Evolutionary conservation across 768 basidiomycete genomes (phyloP).

Genomic region (Boletus subcaerulescens): DNA sequence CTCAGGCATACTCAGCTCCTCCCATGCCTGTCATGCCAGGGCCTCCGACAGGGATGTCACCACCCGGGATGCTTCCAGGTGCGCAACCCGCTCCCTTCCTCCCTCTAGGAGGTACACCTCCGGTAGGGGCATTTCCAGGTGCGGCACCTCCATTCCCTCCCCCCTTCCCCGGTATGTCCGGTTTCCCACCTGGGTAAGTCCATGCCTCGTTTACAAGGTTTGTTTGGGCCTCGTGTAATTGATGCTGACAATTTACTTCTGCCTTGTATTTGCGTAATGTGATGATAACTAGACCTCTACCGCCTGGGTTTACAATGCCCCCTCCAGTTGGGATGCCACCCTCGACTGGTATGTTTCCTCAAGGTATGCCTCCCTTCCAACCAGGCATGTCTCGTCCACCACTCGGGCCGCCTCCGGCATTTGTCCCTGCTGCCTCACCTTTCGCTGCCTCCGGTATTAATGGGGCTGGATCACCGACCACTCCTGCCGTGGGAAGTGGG

Average conservation of each 20-base stretch:
- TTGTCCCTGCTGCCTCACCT: slow-evolving; percentile 34
- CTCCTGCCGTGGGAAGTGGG: slow-evolving; percentile 23
- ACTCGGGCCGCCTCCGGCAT: slow-evolving; percentile 35
- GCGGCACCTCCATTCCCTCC: slow-evolving; percentile 37
- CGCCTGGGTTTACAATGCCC: slow-evolving; percentile 53
- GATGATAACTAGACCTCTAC: slow-evolving; percentile 38
- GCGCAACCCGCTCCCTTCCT: slow-evolving; percentile 41
- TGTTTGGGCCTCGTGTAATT: slow-evolving; percentile 12
- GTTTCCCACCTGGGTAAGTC: slow-evolving; percentile 58
- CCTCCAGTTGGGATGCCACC: slow-evolving; percentile 39
- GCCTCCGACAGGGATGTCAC: slow-evolving; percentile 31
- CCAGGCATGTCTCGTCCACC: slow-evolving; percentile 37
- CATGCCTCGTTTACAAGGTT: slow-evolving; percentile 9
- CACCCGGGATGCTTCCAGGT: slow-evolving; percentile 42
- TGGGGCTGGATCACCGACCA: slow-evolving; percentile 15
- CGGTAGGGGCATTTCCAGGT: slow-evolving; percentile 39
- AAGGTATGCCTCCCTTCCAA: slow-evolving; percentile 36
- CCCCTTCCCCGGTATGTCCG: slow-evolving; percentile 44
- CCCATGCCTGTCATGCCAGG: slow-evolving; percentile 32
- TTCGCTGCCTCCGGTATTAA: slow-evolving; percentile 25
- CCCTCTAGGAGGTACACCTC: slow-evolving; percentile 36
- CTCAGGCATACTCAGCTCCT: slow-evolving; percentile 61
- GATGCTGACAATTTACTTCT: slow-evolving; percentile 20
- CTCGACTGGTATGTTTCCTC: slow-evolving; percentile 36
- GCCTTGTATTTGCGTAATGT: slow-evolving; percentile 5